Percentiles rank a stretch among this genome's conserved stretches.
Evolutionary conservation across 1,284 basidiomycete genomes (phyloP).

Genomic region (Coniophora puteana): DNA sequence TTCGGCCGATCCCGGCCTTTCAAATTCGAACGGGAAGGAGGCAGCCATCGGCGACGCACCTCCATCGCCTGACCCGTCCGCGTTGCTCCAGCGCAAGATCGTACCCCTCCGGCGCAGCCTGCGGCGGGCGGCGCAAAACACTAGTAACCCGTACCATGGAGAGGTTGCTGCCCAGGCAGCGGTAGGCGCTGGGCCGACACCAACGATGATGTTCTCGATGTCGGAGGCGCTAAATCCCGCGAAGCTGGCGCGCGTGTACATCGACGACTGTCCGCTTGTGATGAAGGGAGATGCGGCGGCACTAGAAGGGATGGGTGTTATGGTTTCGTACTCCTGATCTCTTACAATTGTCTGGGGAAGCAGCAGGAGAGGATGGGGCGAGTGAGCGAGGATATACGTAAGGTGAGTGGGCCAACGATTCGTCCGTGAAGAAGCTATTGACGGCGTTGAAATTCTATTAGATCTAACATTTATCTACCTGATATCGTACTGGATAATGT

Average conservation of each 20-base stretch:
- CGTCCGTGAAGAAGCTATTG: no score
- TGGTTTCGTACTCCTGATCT: conserved; percentile 26
- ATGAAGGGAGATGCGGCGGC: conserved; percentile 31
- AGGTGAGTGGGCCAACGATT: no score
- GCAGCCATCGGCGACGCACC: conserved; percentile 11
- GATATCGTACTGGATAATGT: no score
- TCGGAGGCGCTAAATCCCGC: conserved; percentile 32
- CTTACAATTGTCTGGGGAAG: no score
- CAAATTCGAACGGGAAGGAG: no score
- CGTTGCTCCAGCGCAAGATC: conserved; percentile 1
- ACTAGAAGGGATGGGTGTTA: conserved; percentile 31
- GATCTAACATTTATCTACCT: no score
- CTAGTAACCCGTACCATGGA: conserved; percentile 6
- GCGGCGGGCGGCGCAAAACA: conserved; percentile 23
- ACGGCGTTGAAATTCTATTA: no score
- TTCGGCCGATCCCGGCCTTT: no score
- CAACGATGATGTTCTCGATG: conserved; percentile 25
- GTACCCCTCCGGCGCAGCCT: conserved; percentile 19
- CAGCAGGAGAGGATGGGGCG: no score
- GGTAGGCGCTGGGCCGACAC: conserved; percentile 7
- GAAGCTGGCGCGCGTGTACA: conserved; percentile 35
- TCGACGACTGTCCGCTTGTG: conserved; percentile 34
- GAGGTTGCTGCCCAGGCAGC: conserved; percentile 12
- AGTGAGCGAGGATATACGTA: no score
- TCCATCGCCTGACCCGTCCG: conserved; percentile 5